phyloP scores from a whole-genome alignment of 768 basidiomycete genomes.

The Gymnopilus junonius region DNA sequence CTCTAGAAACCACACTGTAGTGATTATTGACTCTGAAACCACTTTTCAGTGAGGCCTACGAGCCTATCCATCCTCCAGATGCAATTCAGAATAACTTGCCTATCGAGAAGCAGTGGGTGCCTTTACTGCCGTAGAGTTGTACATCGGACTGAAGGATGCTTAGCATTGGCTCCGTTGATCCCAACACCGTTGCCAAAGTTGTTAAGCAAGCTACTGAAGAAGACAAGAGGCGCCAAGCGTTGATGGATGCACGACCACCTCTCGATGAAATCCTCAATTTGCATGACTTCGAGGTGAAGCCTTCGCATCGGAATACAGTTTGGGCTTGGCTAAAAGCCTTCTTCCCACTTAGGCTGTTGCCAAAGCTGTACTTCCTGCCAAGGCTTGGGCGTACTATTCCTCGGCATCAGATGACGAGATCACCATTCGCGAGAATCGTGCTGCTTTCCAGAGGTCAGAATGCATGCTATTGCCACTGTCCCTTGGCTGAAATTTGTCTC shows the following conservation, averaged over 20 bases:
- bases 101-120: conserved; percentile 78
- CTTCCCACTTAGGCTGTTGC: conserved; percentile 66
- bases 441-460: conserved; percentile 87
- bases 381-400: conserved; percentile 96
- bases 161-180: conserved; percentile 76
- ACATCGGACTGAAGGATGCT: background rate
- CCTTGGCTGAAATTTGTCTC: conserved; percentile 8
- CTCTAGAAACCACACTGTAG: too few relatives aligned
- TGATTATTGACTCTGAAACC: background rate
- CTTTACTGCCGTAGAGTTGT: background rate
- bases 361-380: conserved; percentile 74
- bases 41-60: conserved; percentile 74
- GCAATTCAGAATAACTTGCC: conserved; percentile 79
- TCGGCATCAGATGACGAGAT: conserved; percentile 97
- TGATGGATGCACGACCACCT: conserved; percentile 66
- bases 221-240: conserved; percentile 70
- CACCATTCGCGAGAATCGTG: conserved; percentile 86
- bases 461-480: conserved; percentile 35
- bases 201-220: conserved; percentile 67
- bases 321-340: conserved; percentile 5
- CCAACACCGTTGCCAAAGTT: conserved; percentile 64
- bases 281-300: conserved; percentile 91
- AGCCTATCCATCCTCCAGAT: conserved; percentile 88
- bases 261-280: conserved; percentile 84
- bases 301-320: background rate